Base-by-base conservation (phyloP, 2,329 filamentous ascomycete genomes). In the Alternaria burnsii region DNA sequence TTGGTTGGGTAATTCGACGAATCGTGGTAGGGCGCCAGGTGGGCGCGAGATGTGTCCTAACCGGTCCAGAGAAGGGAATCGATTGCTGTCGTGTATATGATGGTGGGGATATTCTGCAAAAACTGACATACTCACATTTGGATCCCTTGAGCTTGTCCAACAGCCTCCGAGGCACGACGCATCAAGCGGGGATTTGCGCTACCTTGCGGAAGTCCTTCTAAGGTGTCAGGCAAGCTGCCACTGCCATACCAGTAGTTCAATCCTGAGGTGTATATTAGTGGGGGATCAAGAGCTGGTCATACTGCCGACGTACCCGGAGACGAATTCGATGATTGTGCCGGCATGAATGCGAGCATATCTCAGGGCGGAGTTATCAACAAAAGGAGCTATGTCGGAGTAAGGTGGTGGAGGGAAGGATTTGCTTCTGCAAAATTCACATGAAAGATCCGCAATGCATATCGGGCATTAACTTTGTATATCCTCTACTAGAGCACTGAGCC, bases 291-390 rank as follows among this genome's bases (percentile, higher is more conserved):
- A 40, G 36, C n/a, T 56, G 48, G 41, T n/a, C 22, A 26, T 58
- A 50, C 16, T 43, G 55, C 56, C 53, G 54, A 48, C 66, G 63
- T 67, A 78, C 75, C 72, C 61, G 74, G 71, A 60, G 73, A 72
- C 51, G 74, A 72, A 58, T 75, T 73, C 62, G 70, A 66, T 42
- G 72, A 67, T 67, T 74, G 72, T 63, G 73, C 65, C 74, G 74
- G 71, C 75, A 77, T 78, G 72, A 74, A 67, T 69, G 72, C 74
- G 59, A 77, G 68, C 75, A 78, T 78, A 60, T 72, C 72, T 73
- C 63, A 66, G 59, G 44, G 63, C 48, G 59, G 62, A 57, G 50
- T 26, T 63, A 61, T 67, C 66, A 63, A 63, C 61, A 54, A 59
- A 63, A 66, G 67, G 61, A 59, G 56, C 58, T 71, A 68, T 69